Conservation (phyloP, 352 stramenopile genomes). For the Pythium brachiatum region DNA sequence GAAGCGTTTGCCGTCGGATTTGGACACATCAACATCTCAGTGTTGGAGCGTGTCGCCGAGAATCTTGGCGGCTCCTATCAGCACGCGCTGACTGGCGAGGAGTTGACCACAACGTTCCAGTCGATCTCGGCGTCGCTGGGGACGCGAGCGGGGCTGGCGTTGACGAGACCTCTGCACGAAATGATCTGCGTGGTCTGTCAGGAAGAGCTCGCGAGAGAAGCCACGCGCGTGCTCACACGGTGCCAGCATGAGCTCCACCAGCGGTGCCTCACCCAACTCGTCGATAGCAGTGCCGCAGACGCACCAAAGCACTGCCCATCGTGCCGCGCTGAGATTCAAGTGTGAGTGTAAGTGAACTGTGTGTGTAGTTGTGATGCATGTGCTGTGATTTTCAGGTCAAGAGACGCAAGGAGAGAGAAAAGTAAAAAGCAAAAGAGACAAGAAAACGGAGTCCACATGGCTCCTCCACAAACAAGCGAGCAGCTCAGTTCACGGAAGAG, state of each 20-base stretch:
- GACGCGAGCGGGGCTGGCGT: constrained; percentile 49
- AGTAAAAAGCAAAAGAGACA: not conserved
- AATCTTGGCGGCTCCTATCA: constrained; percentile 62
- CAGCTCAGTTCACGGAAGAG: not conserved
- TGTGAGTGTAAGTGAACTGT: not conserved
- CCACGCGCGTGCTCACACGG: constrained; percentile 38
- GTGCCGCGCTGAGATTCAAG: constrained; percentile 13
- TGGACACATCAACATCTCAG: constrained; percentile 53
- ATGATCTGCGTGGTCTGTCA: constrained; percentile 59
- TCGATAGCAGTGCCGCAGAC: not conserved
- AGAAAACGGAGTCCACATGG: not conserved
- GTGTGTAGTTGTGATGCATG: not conserved
- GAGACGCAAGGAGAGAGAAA: not conserved
- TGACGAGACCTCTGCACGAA: constrained; percentile 60
- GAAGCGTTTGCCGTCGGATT: constrained; percentile 72
- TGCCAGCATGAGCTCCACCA: constrained; percentile 59
- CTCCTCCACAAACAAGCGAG: not conserved
- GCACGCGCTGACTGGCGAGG: constrained; percentile 55
- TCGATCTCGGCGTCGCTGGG: constrained; percentile 72
- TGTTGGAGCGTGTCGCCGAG: constrained; percentile 54
- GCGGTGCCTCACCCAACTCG: constrained; percentile 27
- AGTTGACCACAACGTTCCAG: constrained; percentile 74
- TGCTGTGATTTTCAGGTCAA: not conserved
- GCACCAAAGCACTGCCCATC: constrained; percentile 9
- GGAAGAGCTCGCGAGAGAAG: constrained; percentile 48